Conservation (phyloP, 73 alveolate species). For the Paramecium sexaurelia region DNA sequence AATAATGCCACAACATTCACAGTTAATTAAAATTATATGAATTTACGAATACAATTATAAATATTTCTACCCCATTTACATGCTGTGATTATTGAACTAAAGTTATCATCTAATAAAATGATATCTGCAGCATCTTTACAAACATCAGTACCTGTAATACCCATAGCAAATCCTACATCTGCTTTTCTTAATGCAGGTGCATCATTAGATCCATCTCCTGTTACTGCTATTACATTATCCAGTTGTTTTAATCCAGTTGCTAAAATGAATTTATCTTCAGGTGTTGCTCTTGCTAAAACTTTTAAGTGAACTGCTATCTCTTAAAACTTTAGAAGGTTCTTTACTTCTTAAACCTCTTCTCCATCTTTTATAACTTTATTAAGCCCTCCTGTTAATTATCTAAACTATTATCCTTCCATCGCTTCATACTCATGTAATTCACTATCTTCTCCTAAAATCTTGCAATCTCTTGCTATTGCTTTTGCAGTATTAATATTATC, state of each 20-base stretch:
- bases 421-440: slow-evolving; percentile 73
- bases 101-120: slow-evolving; percentile 91
- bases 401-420: slow-evolving; percentile 80
- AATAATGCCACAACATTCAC: slow-evolving; percentile 90
- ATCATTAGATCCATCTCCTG: slow-evolving; percentile 97
- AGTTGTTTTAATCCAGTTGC: slow-evolving; percentile 90
- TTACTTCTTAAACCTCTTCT: slow-evolving; percentile 71
- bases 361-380: slow-evolving; percentile 72
- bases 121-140: slow-evolving; percentile 97
- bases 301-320: slow-evolving; percentile 75
- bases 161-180: slow-evolving; percentile 93
- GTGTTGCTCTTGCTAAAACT: slow-evolving; percentile 96
- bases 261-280: slow-evolving; percentile 92
- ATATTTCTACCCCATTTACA: slow-evolving; percentile 95
- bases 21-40: slow-evolving; percentile 92
- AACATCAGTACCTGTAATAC: slow-evolving; percentile 94
- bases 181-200: slow-evolving; percentile 98
- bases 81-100: slow-evolving; percentile 92
- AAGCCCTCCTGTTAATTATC: slow-evolving; percentile 84
- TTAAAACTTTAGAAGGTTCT: slow-evolving; percentile 80
- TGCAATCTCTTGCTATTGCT: slow-evolving; percentile 92
- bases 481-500: slow-evolving; percentile 92
- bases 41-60: slow-evolving; percentile 92
- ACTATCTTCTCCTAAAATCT: slow-evolving; percentile 72
- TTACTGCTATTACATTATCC: slow-evolving; percentile 95